Base-by-base conservation (phyloP, 345 rosid species). In the Carallia brachiata region DNA sequence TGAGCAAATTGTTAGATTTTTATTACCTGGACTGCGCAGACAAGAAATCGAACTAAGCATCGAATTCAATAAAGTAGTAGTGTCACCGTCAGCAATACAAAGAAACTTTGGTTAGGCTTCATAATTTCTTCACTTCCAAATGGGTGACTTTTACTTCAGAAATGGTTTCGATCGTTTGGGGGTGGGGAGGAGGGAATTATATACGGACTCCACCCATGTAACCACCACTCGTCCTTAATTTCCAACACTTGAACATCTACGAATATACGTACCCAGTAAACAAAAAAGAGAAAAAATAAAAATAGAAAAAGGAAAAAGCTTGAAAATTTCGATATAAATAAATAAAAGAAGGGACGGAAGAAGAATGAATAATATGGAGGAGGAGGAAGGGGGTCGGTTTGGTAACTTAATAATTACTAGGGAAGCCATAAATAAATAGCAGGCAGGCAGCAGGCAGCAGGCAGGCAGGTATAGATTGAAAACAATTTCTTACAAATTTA, bases 331-430 rank as follows among this genome's bases (percentile, higher is more conserved):
- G 6, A 30, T 61, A 53, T 28, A 67, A 23, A 27, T 10, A 0
- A 39, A 67, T 23, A 23, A n/a, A 19, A 12, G 39, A 31, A 2
- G 34, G 34, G 34, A 12, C 8, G 30, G 18, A 48, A 6, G 18
- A 48, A 6, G 39, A 40, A 37, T 12, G 57, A 23, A 61, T 59
- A 36, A 32, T 30, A 59, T 36, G 10, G 39, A 37, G 23, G 53
- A 36, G 54, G 18, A 19, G 7, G 55, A 71, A 37, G 23, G 50
- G 2, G 60, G 31, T 55, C 19, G 55, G n/a, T 15, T 27, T 15
- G 52, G 63, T 50, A 78, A 70, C 74, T 61, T 55, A 71, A 66
- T 67, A 70, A 67, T 62, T 70, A 69, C 52, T 39, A 63, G 60
- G 52, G 36, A 58, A 73, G 66, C 62, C 19, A 73, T 19, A 40